Evolutionary conservation across 768 basidiomycete genomes (phyloP).

Genomic region (Lenzites betulinus): DNA sequence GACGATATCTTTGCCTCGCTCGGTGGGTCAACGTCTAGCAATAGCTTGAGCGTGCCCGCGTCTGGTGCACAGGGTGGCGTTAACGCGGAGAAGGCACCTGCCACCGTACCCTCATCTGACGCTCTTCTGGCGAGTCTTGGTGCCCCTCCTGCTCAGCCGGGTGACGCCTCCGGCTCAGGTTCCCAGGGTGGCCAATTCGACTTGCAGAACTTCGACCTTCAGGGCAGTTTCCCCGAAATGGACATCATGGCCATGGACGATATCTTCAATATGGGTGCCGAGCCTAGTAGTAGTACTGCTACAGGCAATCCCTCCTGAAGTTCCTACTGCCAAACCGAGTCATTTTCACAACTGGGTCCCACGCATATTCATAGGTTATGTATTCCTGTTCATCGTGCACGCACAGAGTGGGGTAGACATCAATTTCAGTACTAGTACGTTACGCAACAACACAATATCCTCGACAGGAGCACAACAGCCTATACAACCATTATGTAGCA

Average conservation of each 20-base stretch:
- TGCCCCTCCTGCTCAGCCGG: slow-evolving; percentile 28
- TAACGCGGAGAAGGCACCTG: slow-evolving; percentile 1
- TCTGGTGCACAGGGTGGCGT: background rate
- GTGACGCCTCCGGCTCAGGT: background rate
- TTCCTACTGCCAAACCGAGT: no score
- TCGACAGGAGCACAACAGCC: slow-evolving; percentile 14
- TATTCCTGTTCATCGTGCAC: background rate
- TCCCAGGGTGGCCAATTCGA: slow-evolving; percentile 44
- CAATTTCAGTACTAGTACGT: slow-evolving; percentile 10
- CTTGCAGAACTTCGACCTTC: slow-evolving; percentile 46
- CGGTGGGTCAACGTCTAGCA: background rate
- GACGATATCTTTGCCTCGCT: slow-evolving; percentile 20
- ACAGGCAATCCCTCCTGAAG: background rate
- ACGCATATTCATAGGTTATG: background rate
- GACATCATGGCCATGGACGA: slow-evolving; percentile 56
- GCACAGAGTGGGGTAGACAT: slow-evolving; percentile 11
- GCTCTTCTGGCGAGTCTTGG: slow-evolving; percentile 43
- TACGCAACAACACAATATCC: slow-evolving; percentile 16
- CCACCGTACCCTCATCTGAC: slow-evolving; percentile 17
- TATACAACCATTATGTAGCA: slow-evolving; percentile 17
- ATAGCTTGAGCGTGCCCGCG: background rate
- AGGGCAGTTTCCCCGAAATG: slow-evolving; percentile 48
- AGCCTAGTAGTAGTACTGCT: background rate
- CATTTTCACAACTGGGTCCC: background rate
- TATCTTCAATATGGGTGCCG: slow-evolving; percentile 45